Evolutionary conservation across 2,329 filamentous ascomycete species (phyloP), one percentile per base, ranked within the genome.

Genomic region (Chrysoporthe puriensis): DNA sequence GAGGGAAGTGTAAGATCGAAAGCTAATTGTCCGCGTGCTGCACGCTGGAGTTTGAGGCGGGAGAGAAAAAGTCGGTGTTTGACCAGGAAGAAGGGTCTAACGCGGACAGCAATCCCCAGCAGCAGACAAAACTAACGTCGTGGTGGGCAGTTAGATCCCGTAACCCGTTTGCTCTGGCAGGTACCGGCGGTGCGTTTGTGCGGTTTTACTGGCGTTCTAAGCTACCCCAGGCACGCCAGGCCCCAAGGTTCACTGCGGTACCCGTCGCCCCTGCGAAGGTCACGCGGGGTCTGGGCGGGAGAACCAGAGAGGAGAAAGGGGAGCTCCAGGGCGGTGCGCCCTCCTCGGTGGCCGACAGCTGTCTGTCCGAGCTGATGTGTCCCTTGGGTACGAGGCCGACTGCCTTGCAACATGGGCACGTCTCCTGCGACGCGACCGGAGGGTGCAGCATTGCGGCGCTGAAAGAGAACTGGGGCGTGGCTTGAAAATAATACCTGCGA

Each of bases 51-150:
- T 26, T 26, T 11, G 36, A 40, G 7, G 40, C 11, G 18, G 54
- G 34, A 18, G 16, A 2, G 57, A 6, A 60, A 60, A 60, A 32
- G 34, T 60, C 32, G 57, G 44, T 40, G 40, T 4, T 60, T 26
- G 36, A 60, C 57, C 57, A 60, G 57, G 57, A 21, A 60, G 57
- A 44, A 44, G 40, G 57, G n/a, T 43, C n/a, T 58, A 58, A 42
- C 14, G n/a, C 43, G 40, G 40, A 42, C 36, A 13, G 2, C 18
- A 60, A 21, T 14, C 57, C 56, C 57, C 36, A 54, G 48, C n/a
- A 26, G n/a, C 46, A 52, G 48, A 7, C 34, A 56, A 32, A 26
- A 26, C 26, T 26, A 26, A 26, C 26, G 26, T 26, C 26, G 26
- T 26, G 26, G 26, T 26, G 26, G 26, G 26, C 26, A 26, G 26